Base-by-base conservation (phyloP, 1,139 yeast species). In the Pichia sp. region DNA sequence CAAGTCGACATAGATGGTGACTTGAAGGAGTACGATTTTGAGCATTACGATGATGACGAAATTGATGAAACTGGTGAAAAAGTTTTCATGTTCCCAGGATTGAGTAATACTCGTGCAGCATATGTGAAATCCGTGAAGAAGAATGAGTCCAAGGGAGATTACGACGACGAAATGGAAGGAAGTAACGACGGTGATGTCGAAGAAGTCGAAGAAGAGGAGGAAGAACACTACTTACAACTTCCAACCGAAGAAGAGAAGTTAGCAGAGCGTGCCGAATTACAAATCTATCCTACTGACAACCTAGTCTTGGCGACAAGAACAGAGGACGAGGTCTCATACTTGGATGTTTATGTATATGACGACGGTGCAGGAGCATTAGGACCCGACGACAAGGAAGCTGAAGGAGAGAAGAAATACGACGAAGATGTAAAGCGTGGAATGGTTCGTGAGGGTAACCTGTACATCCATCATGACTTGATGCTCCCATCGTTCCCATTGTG, bases 401-500 rank as follows among this genome's bases (percentile, higher is more conserved):
- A 78, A 58, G 90, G 82, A 59, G 85, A 77, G 54, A 90, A 83
- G 64, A 79, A 78, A 60, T 72, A 75, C 48, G 87, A 84, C 65
- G 80, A 79, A 13, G 87, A 82, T 67, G 86, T 83, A 19, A 87
- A 87, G 57, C 79, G 78, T 59, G 92, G 92, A 19, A 72, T 83
- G 64, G 79, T 81, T 50, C 79, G 95, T 72, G 93, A 84, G 49
- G 77, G 85, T 53, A 84, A 85, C 47, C 74, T 93, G 61, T 93
- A 93, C 65, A 95, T 93, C 51, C 99, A 93, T 68, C 99, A 93
- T 72, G 99, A 95, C 70, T 75, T 93, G 62, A 89, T 93, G 97
- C 79, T 93, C 57, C 99, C 99, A 2, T 88, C 97, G 2, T 93
- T 93, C 78, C 99, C 99, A 46, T 77, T 93, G 58, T 89, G 97